Percentiles rank a stretch among this genome's conserved stretches.
Evolutionary conservation across 192 early-diverging fungal species (phyloP).

Genomic region (Backusella morwellensis): DNA sequence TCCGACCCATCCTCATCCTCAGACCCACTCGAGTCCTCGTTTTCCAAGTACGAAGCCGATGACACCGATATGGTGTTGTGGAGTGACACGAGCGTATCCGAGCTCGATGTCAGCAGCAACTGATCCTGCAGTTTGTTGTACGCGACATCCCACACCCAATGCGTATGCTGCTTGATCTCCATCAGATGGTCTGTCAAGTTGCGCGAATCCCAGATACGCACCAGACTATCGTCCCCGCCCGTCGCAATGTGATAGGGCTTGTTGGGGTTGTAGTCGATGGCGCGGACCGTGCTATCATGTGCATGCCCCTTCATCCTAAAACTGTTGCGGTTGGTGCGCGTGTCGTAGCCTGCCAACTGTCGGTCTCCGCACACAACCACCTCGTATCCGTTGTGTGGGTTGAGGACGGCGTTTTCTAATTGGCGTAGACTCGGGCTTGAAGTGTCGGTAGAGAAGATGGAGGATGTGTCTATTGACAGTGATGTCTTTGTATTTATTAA

Average conservation of each 20-base stretch:
- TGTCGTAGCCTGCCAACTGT: slow-evolving; percentile 70
- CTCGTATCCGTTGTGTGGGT: slow-evolving; percentile 54
- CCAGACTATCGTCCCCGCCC: slow-evolving; percentile 81
- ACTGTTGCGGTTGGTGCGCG: slow-evolving; percentile 40
- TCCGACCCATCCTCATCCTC: slow-evolving; percentile 27
- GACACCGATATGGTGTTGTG: slow-evolving; percentile 85
- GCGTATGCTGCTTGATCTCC: slow-evolving; percentile 66
- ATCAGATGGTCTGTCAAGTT: slow-evolving; percentile 54
- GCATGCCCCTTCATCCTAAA: slow-evolving; percentile 52
- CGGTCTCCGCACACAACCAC: slow-evolving; percentile 61
- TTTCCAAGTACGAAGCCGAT: slow-evolving; percentile 57
- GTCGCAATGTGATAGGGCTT: slow-evolving; percentile 81
- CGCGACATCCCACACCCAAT: slow-evolving; percentile 84
- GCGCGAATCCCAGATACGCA: slow-evolving; percentile 90
- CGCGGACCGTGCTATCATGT: slow-evolving; percentile 72
- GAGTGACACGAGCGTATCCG: slow-evolving; percentile 86
- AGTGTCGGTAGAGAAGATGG: slow-evolving; percentile 24
- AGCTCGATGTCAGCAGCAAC: slow-evolving; percentile 79
- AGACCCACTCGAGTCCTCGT: slow-evolving; percentile 31
- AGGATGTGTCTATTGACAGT: slow-evolving; percentile 19
- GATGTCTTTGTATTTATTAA: neutral
- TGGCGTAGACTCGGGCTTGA: neutral
- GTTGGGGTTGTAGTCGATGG: slow-evolving; percentile 87
- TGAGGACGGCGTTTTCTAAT: slow-evolving; percentile 54
- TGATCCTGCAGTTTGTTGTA: slow-evolving; percentile 95